A percentile compares a stretch with the other conserved stretches of the same genome.
Evolutionary conservation across 164 flowering plant genomes (phyloP).

Genomic region (Echeveria elegans): DNA sequence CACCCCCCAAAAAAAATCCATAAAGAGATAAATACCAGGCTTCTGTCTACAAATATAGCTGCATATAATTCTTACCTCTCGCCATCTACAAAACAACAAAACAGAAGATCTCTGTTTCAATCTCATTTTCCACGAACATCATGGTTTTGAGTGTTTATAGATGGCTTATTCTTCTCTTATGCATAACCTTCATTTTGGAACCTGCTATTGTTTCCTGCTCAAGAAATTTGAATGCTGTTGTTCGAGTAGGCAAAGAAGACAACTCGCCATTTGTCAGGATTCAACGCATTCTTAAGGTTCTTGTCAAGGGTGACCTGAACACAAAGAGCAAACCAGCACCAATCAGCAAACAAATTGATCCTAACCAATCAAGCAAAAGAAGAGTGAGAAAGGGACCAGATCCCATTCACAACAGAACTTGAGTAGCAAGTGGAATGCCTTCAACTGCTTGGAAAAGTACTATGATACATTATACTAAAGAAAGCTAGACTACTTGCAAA

Average conservation of each 20-base stretch:
- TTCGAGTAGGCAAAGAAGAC: slow-evolving; percentile 12
- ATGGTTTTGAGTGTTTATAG: slow-evolving; percentile 23
- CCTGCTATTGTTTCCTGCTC: slow-evolving; percentile 25
- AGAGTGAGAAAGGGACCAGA: slow-evolving; percentile 48
- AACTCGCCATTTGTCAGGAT: not conserved
- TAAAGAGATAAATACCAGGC: slow-evolving; percentile 22
- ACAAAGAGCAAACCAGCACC: slow-evolving; percentile 17
- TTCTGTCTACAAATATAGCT: slow-evolving; percentile 37
- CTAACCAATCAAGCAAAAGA: slow-evolving; percentile 43
- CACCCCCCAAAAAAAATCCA: slow-evolving; percentile 21
- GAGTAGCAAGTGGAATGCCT: not conserved
- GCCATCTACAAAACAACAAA: slow-evolving; percentile 7
- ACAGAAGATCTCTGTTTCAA: slow-evolving; percentile 13
- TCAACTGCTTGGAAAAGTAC: not conserved
- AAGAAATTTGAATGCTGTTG: slow-evolving; percentile 17
- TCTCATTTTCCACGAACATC: slow-evolving; percentile 10
- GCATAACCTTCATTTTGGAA: slow-evolving; percentile 26
- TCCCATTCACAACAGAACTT: slow-evolving; percentile 56
- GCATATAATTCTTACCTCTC: slow-evolving; percentile 11
- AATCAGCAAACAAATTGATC: slow-evolving; percentile 23
- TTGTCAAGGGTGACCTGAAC: slow-evolving; percentile 15
- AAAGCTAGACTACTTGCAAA: not conserved
- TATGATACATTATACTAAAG: not conserved
- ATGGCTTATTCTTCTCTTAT: slow-evolving; percentile 28
- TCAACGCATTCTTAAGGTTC: slow-evolving; percentile 26